Evolutionary conservation across 2,329 filamentous ascomycete species (phyloP).

Genomic region (Massarina eburnea): DNA sequence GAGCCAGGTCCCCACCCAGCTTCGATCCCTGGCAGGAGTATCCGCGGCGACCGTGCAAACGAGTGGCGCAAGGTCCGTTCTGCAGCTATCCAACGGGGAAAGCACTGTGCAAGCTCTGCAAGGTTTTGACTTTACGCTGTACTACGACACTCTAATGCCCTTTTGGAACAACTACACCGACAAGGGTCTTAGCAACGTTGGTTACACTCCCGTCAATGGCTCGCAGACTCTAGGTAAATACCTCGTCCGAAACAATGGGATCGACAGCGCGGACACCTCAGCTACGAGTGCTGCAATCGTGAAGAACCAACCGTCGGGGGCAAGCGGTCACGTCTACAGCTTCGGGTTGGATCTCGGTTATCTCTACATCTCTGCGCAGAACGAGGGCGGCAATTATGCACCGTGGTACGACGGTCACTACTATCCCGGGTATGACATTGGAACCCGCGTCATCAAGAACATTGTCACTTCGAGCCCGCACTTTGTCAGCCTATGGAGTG

Average conservation of each 20-base stretch:
- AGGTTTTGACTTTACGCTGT: slow-evolving; percentile 4
- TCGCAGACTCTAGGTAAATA: slow-evolving; percentile 2
- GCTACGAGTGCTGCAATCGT: slow-evolving; percentile 3
- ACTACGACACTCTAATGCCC: slow-evolving; percentile 7
- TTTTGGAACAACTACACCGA: slow-evolving; percentile 5
- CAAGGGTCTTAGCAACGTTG: slow-evolving; percentile 2
- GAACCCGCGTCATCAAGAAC: slow-evolving; percentile 8
- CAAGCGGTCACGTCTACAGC: slow-evolving; percentile 7
- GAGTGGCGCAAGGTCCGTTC: slow-evolving; percentile 1
- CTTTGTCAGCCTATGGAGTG: slow-evolving; percentile 8
- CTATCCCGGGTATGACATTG: slow-evolving; percentile 9
- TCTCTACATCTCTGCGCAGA: slow-evolving; percentile 3
- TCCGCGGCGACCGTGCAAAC: slow-evolving; percentile 2
- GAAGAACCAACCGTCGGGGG: slow-evolving; percentile 3
- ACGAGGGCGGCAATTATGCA: slow-evolving; percentile 3
- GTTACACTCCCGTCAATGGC: slow-evolving; percentile 2
- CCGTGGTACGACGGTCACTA: slow-evolving; percentile 7
- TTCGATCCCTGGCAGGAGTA: slow-evolving; percentile 7
- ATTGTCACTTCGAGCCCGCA: slow-evolving; percentile 3
- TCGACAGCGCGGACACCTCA: slow-evolving; percentile 4
- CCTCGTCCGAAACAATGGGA: slow-evolving; percentile 3
- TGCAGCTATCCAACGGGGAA: slow-evolving; percentile 1
- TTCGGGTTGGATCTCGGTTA: slow-evolving; percentile 7
- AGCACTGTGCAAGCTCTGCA: not conserved
- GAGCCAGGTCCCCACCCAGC: slow-evolving; percentile 4